Evolutionary conservation across 1,284 basidiomycete species (phyloP).

Genomic region (Ganoderma boninense): DNA sequence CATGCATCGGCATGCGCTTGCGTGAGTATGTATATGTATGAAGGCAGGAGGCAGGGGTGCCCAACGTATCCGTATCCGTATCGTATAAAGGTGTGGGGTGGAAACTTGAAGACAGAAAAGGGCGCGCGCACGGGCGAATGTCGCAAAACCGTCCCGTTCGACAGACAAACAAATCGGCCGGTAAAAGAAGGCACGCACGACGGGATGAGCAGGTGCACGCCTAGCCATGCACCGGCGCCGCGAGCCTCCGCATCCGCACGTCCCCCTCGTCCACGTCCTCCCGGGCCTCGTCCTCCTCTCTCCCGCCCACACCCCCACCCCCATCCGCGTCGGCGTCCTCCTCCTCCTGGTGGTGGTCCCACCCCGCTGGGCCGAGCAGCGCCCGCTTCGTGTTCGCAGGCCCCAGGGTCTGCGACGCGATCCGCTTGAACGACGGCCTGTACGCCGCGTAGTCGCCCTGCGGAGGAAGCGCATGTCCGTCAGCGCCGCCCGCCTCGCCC

Average conservation of each 20-base stretch:
- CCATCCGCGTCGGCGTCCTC: conserved; percentile 41
- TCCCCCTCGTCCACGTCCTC: conserved; percentile 1
- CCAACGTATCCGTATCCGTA: too few species aligned
- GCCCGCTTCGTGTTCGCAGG: conserved; percentile 65
- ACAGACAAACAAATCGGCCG: too few species aligned
- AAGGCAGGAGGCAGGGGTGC: too few species aligned
- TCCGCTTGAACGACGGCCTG: conserved; percentile 74
- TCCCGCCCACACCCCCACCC: conserved; percentile 34
- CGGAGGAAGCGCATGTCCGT: conserved; percentile 11
- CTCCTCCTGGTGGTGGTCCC: conserved; percentile 35
- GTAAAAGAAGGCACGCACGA: not conserved
- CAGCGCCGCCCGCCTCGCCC: conserved; percentile 1
- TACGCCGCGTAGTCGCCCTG: conserved; percentile 34
- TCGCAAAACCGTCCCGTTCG: too few species aligned
- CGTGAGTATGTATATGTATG: not conserved
- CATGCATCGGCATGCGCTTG: not conserved
- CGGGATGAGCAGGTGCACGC: not conserved
- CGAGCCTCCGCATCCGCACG: conserved; percentile 2
- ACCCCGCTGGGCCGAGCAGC: conserved; percentile 45
- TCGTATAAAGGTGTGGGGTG: too few species aligned
- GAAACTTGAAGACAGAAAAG: too few species aligned
- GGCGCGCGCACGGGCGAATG: too few species aligned
- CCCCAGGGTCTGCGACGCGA: conserved; percentile 74
- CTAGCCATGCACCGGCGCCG: not conserved
- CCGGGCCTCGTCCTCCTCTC: conserved; percentile 24